Conservation (phyloP, 2,329 filamentous ascomycete species). For the Neocucurbitaria cava region DNA sequence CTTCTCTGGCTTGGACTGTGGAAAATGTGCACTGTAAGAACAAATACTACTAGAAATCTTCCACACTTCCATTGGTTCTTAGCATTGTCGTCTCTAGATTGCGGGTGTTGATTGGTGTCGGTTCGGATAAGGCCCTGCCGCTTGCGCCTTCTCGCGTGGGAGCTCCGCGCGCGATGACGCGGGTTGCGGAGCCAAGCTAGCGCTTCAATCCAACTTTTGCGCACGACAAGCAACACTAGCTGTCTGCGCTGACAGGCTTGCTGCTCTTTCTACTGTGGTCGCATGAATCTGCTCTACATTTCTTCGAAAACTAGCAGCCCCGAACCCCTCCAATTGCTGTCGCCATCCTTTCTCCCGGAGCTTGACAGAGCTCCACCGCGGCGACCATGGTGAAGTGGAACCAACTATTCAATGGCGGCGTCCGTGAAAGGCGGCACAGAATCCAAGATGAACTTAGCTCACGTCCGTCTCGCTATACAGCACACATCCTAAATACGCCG, state of each 20-base stretch:
- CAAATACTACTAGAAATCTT: background rate
- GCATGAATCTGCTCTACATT: background rate
- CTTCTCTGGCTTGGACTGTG: background rate
- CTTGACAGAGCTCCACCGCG: conserved; percentile 1
- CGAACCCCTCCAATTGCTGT: background rate
- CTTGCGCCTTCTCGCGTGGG: conserved; percentile 18
- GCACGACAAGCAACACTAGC: conserved; percentile 18
- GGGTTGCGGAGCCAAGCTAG: conserved; percentile 10
- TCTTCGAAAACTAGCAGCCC: background rate
- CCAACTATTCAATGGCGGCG: conserved; percentile 46
- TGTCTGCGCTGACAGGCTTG: background rate
- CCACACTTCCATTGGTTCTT: background rate
- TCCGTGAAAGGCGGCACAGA: conserved; percentile 47
- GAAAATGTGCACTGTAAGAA: background rate
- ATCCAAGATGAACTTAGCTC: conserved; percentile 53
- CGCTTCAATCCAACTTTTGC: conserved; percentile 20
- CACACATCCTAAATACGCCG: background rate
- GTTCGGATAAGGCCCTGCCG: background rate
- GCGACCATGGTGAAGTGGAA: conserved; percentile 49
- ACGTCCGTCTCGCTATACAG: conserved; percentile 33
- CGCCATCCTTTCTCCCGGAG: background rate
- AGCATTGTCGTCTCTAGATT: background rate
- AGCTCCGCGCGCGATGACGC: conserved; percentile 23
- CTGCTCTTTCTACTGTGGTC: background rate
- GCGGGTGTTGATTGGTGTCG: background rate